These are phyloP conservation scores for Phytophthora boehmeriae DNA, from an alignment of 352 stramenopile species.

Conservation along the genomic window DNA sequence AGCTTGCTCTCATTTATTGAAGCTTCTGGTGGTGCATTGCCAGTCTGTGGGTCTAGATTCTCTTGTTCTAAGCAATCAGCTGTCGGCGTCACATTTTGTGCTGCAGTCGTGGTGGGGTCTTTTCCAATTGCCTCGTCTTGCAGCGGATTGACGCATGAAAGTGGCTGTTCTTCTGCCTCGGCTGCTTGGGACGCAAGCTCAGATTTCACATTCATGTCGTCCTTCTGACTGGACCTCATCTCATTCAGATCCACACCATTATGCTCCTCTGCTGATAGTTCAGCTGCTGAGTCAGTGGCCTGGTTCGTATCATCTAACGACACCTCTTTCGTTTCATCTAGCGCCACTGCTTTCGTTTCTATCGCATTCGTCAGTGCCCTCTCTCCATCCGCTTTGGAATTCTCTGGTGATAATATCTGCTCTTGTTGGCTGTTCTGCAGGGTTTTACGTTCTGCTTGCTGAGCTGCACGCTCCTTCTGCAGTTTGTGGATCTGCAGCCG, in stretches of 20 bases:
- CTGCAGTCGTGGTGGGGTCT: too few relatives aligned
- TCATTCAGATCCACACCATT: too few relatives aligned
- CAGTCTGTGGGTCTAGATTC: not conserved
- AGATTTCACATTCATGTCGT: too few relatives aligned
- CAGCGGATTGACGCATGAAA: not conserved
- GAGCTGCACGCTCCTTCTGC: slow-evolving; percentile 53
- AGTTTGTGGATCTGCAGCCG: slow-evolving; percentile 72
- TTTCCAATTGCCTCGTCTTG: too few relatives aligned
- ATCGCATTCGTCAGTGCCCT: not conserved
- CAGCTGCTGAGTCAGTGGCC: too few relatives aligned
- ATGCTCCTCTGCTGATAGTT: too few relatives aligned
- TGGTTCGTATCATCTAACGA: too few relatives aligned
- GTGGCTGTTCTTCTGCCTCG: not conserved
- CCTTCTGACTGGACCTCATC: too few relatives aligned
- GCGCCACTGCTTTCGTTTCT: not conserved
- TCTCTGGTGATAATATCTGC: not conserved
- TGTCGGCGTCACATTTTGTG: too few relatives aligned
- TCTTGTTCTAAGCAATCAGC: not conserved
- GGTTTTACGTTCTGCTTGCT: slow-evolving; percentile 25
- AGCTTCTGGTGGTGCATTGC: slow-evolving; percentile 1
- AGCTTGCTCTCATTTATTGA: not conserved
- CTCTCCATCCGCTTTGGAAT: not conserved
- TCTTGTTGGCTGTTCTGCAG: slow-evolving; percentile 21
- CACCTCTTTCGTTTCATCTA: not conserved
- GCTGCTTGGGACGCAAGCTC: not conserved